Evolutionary conservation across 257 asterid species (phyloP), one percentile per base, ranked within the genome.

Genomic region (Phtheirospermum japonicum): DNA sequence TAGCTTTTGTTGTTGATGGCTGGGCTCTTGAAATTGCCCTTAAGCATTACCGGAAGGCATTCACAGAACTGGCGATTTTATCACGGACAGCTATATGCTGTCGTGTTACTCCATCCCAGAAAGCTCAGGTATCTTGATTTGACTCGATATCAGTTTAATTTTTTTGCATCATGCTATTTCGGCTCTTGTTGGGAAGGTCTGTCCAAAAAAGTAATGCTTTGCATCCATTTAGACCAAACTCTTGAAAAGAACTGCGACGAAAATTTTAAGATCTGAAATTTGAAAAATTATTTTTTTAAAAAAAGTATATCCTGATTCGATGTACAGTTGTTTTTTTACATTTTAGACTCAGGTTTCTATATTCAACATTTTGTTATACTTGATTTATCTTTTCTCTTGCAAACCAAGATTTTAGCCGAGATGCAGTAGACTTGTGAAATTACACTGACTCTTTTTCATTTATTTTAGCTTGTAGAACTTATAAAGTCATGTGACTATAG

Each of bases 11-110:
- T 60, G 87, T 87, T 78, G 99, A 93, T 76, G 99, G 99, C 9
- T 93, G 97, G 99, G 99, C 99, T 77, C 99, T 93, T 71, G 99
- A 93, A 77, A 85, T 93, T 69, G 96, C 96, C 26, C 87, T 93
- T 45, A 93, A 80, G 83, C 90, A 87, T 81, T 79, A 83, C 67
- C 87, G 81, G 33, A 89, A 85, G 81, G 86, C 89, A 71, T 93
- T 93, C 74, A 87, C 88, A n/a, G 99, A 93, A 72, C 89, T 93
- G 67, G 96, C 97, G 19, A 71, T 93, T 70, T 76, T 93, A 76
- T 82, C 99, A 18, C 87, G 90, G 76, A 93, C 99, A 50, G 99
- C 99, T 34, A 85, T 93, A 50, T 93, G 99, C 71, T 93, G 99
- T 64, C 99, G 99, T 66, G 97, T 93, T 65, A 93, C 99, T 74